Conservation (phyloP, 768 basidiomycete genomes). For the Amanita muscaria region DNA sequence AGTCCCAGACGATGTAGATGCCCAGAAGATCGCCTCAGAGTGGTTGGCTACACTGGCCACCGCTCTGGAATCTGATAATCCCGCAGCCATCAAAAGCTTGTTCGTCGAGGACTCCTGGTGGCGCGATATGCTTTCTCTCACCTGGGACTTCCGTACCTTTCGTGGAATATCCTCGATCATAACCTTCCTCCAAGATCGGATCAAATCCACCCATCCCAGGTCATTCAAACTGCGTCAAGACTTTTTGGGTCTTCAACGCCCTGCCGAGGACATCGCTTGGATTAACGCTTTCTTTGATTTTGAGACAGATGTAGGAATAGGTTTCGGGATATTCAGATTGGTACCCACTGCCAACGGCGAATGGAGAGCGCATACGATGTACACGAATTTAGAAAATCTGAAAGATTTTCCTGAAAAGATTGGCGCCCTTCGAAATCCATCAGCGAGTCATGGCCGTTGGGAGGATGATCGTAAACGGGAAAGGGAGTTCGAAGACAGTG, state of each 20-base stretch:
- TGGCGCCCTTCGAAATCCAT: slow-evolving; percentile 28
- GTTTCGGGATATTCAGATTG: slow-evolving; percentile 40
- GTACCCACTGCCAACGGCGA: slow-evolving; percentile 31
- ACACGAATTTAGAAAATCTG: slow-evolving; percentile 43
- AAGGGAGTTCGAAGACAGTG: slow-evolving; percentile 33
- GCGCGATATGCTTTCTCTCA: slow-evolving; percentile 44
- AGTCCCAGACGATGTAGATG: slow-evolving; percentile 16
- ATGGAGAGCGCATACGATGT: slow-evolving; percentile 49
- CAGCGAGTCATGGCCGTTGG: slow-evolving; percentile 45
- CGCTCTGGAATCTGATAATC: slow-evolving; percentile 10
- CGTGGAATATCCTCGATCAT: slow-evolving; percentile 25
- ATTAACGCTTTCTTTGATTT: slow-evolving; percentile 42
- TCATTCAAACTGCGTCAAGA: slow-evolving; percentile 18
- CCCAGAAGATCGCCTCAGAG: slow-evolving; percentile 18
- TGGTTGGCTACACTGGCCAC: slow-evolving; percentile 21
- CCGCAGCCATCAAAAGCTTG: slow-evolving; percentile 12
- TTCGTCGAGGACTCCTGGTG: slow-evolving; percentile 28
- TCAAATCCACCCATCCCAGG: slow-evolving; percentile 16
- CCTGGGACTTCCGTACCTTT: slow-evolving; percentile 47
- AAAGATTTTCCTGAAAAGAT: slow-evolving; percentile 32
- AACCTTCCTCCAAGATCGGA: slow-evolving; percentile 26
- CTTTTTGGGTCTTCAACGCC: slow-evolving; percentile 21
- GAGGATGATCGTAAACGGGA: slow-evolving; percentile 30
- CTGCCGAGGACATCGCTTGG: slow-evolving; percentile 34
- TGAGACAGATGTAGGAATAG: slow-evolving; percentile 33